Evolutionary conservation across 805 yeast genomes (phyloP).

Genomic region (Candida bentonensis): DNA sequence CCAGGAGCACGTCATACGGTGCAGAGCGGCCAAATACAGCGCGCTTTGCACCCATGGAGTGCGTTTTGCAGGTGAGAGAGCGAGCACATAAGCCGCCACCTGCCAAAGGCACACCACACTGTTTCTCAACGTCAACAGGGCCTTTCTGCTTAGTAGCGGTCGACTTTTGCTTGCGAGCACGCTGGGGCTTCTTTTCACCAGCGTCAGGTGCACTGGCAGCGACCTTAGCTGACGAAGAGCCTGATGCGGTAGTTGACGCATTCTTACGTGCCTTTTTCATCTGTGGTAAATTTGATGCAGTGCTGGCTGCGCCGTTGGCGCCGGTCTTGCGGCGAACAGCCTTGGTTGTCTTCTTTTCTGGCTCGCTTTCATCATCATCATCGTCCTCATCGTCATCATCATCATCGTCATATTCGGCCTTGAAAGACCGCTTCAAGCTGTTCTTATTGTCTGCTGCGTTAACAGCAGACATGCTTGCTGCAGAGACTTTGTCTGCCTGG

Average conservation of each 20-base stretch:
- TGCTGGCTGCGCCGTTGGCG: neutral
- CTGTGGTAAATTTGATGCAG: too few relatives aligned
- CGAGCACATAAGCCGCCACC: slow-evolving; percentile 84
- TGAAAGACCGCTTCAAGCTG: neutral
- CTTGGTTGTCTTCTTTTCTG: neutral
- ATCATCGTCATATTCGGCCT: neutral
- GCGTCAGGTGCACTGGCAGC: neutral
- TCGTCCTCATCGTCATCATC: neutral
- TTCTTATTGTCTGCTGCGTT: neutral
- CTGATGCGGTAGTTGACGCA: neutral
- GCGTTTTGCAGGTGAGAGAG: slow-evolving; percentile 82
- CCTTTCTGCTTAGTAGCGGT: slow-evolving; percentile 41
- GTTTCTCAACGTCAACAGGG: slow-evolving; percentile 78
- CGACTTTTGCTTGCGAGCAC: neutral
- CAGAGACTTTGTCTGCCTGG: neutral
- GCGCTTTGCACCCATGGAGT: slow-evolving; percentile 88
- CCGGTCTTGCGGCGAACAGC: neutral
- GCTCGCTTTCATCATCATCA: neutral
- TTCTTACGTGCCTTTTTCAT: neutral
- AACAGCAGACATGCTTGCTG: neutral
- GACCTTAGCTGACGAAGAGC: neutral
- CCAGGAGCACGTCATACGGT: slow-evolving; percentile 67
- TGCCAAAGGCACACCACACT: slow-evolving; percentile 83
- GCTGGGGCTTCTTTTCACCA: neutral
- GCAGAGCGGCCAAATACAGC: slow-evolving; percentile 82